phyloP scores from a whole-genome alignment of 2,329 filamentous ascomycete species.

The Ophiocordyceps camponoti-rufipedis region DNA sequence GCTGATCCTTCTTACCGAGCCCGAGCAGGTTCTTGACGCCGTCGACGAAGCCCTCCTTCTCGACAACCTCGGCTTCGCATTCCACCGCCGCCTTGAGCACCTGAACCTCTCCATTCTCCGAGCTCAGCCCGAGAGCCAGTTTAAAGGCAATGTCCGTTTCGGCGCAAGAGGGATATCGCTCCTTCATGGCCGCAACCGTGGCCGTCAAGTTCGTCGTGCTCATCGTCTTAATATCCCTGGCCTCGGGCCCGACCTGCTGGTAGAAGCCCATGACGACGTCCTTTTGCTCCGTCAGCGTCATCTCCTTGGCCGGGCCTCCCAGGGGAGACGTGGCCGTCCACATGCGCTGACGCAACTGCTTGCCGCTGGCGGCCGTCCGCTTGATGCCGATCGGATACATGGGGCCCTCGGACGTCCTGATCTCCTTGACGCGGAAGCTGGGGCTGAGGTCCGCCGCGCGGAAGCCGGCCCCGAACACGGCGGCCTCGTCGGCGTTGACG shows the following conservation, averaged over 20 bases:
- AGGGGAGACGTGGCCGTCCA: slow-evolving; percentile 64
- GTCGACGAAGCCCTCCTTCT: slow-evolving; percentile 71
- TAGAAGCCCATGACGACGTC: slow-evolving; percentile 70
- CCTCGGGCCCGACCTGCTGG: slow-evolving; percentile 44
- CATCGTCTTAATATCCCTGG: slow-evolving; percentile 46
- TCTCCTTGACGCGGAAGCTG: slow-evolving; percentile 96
- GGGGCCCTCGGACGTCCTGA: slow-evolving; percentile 61
- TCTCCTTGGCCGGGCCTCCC: slow-evolving; percentile 60
- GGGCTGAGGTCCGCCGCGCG: slow-evolving; percentile 82
- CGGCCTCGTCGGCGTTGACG: slow-evolving; percentile 92
- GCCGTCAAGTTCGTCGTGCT: slow-evolving; percentile 73
- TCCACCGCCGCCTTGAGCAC: slow-evolving; percentile 60
- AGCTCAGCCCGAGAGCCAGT: slow-evolving; percentile 54
- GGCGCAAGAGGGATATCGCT: slow-evolving; percentile 55
- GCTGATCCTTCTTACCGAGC: slow-evolving; percentile 72
- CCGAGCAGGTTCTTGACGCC: slow-evolving; percentile 94
- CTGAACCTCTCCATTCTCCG: slow-evolving; percentile 62
- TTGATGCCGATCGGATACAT: slow-evolving; percentile 58
- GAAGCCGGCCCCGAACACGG: slow-evolving; percentile 90
- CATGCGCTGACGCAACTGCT: slow-evolving; percentile 61
- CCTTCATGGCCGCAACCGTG: slow-evolving; percentile 59
- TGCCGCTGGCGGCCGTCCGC: slow-evolving; percentile 50
- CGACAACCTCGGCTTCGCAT: slow-evolving; percentile 58
- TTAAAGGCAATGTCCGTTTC: slow-evolving; percentile 64
- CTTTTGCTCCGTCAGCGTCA: slow-evolving; percentile 64